These are phyloP conservation scores for Mycena alexandri DNA, from an alignment of 768 basidiomycete genomes.

Conservation along the genomic window DNA sequence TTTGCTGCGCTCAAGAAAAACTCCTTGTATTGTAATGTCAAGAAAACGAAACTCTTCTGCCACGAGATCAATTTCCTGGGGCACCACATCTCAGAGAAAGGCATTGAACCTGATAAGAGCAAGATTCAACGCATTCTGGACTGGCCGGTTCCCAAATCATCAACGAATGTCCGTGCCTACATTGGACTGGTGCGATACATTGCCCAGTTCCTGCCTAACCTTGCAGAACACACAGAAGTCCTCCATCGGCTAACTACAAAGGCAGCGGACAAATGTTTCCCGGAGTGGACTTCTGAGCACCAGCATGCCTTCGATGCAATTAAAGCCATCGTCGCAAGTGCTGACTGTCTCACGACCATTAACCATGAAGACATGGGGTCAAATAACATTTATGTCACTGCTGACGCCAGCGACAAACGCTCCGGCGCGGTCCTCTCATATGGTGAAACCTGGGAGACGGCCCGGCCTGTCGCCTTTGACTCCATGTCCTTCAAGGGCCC, in stretches of 20 bases:
- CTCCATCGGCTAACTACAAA: neutral
- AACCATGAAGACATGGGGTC: neutral
- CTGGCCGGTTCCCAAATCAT: neutral
- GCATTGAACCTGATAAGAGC: neutral
- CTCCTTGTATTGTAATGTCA: slow-evolving; percentile 33
- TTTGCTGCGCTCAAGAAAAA: slow-evolving; percentile 38
- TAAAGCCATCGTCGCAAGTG: neutral
- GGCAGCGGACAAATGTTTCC: neutral
- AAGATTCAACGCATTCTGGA: neutral
- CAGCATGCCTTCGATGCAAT: neutral
- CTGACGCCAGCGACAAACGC: slow-evolving; percentile 4
- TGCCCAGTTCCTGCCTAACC: neutral
- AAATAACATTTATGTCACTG: neutral
- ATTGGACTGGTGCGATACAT: neutral
- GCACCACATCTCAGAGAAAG: neutral
- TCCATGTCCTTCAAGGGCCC: slow-evolving; percentile 3
- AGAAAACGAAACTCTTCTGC: neutral
- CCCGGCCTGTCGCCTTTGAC: slow-evolving; percentile 1
- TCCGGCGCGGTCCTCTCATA: neutral
- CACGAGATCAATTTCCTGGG: neutral
- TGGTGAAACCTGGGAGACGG: neutral
- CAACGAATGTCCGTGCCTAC: neutral
- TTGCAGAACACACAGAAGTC: neutral
- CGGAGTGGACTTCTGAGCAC: neutral
- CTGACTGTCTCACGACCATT: neutral